phyloP scores from a whole-genome alignment of 1,284 basidiomycete species.

The Fomitopsis betulina region DNA sequence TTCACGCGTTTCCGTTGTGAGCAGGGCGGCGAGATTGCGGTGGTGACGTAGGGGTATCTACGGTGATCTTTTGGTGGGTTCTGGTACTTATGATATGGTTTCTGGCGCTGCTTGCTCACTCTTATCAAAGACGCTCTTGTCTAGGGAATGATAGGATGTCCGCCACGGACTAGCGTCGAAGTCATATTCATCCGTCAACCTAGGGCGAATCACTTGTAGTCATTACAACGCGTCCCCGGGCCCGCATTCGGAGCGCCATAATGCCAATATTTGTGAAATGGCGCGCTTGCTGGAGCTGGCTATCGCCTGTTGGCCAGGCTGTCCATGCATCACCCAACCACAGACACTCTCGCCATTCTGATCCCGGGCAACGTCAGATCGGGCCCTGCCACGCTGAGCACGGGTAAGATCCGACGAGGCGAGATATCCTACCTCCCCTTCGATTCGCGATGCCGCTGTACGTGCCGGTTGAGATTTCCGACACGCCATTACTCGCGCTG shows the following conservation, averaged over 20 bases:
- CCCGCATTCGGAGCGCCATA: neutral
- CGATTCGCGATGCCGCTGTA: neutral
- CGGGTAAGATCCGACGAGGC: conserved; percentile 1
- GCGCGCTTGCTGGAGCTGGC: neutral
- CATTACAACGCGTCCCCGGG: neutral
- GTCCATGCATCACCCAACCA: neutral
- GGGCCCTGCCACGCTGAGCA: neutral
- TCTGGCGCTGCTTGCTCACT: neutral
- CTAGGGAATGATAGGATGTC: neutral
- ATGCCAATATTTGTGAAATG: neutral
- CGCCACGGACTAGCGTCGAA: neutral
- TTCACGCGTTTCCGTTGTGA: no score
- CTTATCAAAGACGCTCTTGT: neutral
- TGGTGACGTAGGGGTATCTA: neutral
- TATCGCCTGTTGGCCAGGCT: neutral
- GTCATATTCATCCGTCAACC: neutral
- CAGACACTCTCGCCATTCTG: neutral
- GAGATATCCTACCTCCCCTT: neutral
- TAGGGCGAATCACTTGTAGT: neutral
- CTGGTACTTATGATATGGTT: neutral
- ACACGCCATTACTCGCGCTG: neutral
- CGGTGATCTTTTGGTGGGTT: neutral
- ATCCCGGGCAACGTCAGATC: neutral
- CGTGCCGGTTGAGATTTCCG: neutral
- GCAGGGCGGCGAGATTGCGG: neutral